A percentile compares a stretch with the other conserved stretches of the same genome.
phyloP scores from a whole-genome alignment of 306 rosid species.

The Prunus fruticosa region DNA sequence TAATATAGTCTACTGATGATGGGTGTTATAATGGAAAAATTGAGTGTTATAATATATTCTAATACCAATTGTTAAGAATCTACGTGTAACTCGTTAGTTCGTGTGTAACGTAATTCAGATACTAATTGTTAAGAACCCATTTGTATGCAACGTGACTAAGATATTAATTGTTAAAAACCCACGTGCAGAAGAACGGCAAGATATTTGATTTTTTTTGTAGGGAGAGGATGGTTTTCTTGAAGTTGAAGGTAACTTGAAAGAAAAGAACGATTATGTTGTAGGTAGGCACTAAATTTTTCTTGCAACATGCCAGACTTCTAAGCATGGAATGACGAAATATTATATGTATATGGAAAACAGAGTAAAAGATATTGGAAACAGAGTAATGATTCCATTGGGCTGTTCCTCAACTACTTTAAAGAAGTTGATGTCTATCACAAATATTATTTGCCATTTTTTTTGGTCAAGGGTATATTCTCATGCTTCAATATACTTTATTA shows the following conservation, averaged over 20 bases:
- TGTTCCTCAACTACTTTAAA: background rate
- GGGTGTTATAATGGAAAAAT: background rate
- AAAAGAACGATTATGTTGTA: background rate
- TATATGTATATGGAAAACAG: no score
- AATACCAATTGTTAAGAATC: no score
- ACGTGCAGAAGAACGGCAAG: no score
- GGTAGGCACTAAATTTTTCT: background rate
- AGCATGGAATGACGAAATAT: background rate
- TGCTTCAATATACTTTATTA: background rate
- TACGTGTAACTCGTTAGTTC: no score
- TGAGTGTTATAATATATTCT: no score
- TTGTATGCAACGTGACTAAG: no score
- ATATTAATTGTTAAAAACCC: no score
- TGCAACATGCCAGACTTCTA: background rate
- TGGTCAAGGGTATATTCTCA: background rate
- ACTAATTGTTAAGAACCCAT: no score
- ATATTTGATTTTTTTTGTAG: no score
- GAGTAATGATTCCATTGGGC: background rate
- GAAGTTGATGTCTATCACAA: background rate
- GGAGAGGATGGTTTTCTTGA: background rate
- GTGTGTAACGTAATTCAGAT: no score
- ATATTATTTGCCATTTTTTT: background rate
- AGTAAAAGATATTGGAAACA: background rate
- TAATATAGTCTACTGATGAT: background rate
- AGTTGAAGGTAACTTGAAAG: background rate